Base-by-base conservation (phyloP, 441 rosid species). In the Rhodomyrtus psidioides region DNA sequence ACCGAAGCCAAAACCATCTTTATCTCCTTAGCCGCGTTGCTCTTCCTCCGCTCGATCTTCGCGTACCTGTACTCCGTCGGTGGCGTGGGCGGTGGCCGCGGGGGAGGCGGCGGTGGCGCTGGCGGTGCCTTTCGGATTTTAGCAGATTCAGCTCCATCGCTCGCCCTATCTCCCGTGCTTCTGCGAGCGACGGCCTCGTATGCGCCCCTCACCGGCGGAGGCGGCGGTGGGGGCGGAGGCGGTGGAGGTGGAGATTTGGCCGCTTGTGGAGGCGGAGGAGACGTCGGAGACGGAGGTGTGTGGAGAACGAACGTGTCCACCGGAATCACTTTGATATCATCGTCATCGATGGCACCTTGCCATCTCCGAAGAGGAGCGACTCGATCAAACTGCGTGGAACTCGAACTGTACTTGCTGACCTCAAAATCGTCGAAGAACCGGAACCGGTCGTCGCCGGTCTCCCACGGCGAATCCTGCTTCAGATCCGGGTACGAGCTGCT, bases 401-500 rank as follows among this genome's bases (percentile, higher is more conserved):
- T 28, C 56, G 9, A 56, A 44, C 56, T 89, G 86, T 84, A 88
- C 85, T 76, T 88, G 76, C 85, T 88, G n/a, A 93, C 89, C 27
- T 90, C 95, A 58, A 94, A 94, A 89, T 96, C 99, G 55, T 96
- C 96, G 83, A 90, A 93, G 88, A 91, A 94, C 62, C 95, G 93
- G 84, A 87, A 91, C 89, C 87, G 91, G 5, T 91, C 93, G 82
- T 88, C 94, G 6, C 34, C 87, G 17, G 90, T 91, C 81, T 89
- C 92, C 89, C 90, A 90, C 55, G 87, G 76, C 24, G 88, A 88
- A 0, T 91, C 96, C 30, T 92, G 88, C 57, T 93, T 90, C 82
- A 94, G 91, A 93, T 96, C 97, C 83, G 97, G 98, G 83, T 94
- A 94, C 19, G 98, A 95, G 87, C 92, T 94, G 34, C 96, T 92